Evolutionary conservation across 2,329 filamentous ascomycete species (phyloP), one percentile per base, ranked within the genome.

Genomic region (Esteya vermicola): DNA sequence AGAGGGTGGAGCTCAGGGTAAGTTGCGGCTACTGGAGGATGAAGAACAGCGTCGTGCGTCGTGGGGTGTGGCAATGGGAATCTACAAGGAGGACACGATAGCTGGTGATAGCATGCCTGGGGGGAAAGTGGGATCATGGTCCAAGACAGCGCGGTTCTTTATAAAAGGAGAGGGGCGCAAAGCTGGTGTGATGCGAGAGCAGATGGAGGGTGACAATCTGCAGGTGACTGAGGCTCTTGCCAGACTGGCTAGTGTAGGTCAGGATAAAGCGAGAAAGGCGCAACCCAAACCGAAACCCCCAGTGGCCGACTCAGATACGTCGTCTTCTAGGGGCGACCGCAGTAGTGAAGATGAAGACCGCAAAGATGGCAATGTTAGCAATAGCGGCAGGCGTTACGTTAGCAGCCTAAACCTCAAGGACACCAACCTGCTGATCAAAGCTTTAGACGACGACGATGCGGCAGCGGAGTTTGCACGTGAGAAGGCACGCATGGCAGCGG

Each of bases 391-490:
- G 23, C 13, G 23, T n/a, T 18, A 9, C 10, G 18, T 19, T 2
- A 8, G 26, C 18, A 13, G 26, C n/a, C n/a, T 39, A 12, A n/a
- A 16, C 3, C 19, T 27, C 21, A n/a, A 18, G 10, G 37, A 39
- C 16, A 7, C 30, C 10, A 18, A 78, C 30, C 74, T 93, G 43
- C 78, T 93, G 42, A 78, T 81, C 46, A 72, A 78, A 48, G 88
- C 85, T 5, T 95, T 98, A 31, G 48, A 45, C 57, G 89, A 88
- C 3, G 76, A 88, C 51, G 83, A 94, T 55, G 84, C 93, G 2
- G 76, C 81, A 9, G 74, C 73, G 34, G 78, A 86, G 30, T 98
- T 96, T 54, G 73, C 75, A 42, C 69, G 69, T 28, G 88, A 96
- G 54, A 96, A 96, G 62, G 70, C 68, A 14, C 65, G 73, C 1